Conservation (phyloP, 768 basidiomycete genomes). For the Boletus eberwhitei region DNA sequence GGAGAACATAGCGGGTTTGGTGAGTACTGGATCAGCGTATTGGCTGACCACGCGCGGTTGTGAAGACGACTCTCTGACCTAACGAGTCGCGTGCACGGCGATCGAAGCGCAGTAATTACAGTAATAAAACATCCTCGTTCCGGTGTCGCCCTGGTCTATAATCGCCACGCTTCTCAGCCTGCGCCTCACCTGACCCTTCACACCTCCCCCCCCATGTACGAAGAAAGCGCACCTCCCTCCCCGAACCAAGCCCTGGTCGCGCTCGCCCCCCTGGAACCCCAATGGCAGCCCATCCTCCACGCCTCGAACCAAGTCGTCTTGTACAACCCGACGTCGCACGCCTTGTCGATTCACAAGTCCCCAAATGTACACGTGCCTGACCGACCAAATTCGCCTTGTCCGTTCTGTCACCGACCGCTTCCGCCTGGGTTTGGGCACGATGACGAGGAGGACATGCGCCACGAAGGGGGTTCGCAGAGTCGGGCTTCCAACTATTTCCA, state of each 20-base stretch:
- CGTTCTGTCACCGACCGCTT: constrained; percentile 69
- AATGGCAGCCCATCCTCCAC: constrained; percentile 81
- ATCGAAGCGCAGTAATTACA: constrained; percentile 1
- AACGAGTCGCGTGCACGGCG: constrained; percentile 2
- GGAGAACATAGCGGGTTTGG: not conserved
- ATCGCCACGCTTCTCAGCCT: not conserved
- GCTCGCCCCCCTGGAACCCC: constrained; percentile 23
- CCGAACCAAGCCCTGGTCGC: constrained; percentile 31
- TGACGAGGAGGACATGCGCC: constrained; percentile 28
- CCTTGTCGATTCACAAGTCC: constrained; percentile 58
- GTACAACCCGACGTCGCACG: constrained; percentile 83
- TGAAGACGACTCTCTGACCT: constrained; percentile 1
- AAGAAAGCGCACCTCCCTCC: constrained; percentile 32
- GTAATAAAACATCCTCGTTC: not conserved
- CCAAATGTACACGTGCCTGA: constrained; percentile 24
- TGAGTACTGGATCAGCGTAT: not conserved
- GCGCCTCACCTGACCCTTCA: not conserved
- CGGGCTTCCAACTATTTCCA: constrained; percentile 80
- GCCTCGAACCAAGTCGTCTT: constrained; percentile 84
- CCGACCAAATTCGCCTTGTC: constrained; percentile 44
- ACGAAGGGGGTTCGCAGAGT: constrained; percentile 43
- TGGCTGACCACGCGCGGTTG: not conserved
- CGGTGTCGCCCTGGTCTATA: constrained; percentile 1
- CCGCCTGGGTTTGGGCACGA: constrained; percentile 41
- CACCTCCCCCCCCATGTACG: constrained; percentile 20